Evolutionary conservation across 192 early-diverging fungal genomes (phyloP), one percentile per base, ranked within the genome.

Genomic region (Oehlia diaphana): DNA sequence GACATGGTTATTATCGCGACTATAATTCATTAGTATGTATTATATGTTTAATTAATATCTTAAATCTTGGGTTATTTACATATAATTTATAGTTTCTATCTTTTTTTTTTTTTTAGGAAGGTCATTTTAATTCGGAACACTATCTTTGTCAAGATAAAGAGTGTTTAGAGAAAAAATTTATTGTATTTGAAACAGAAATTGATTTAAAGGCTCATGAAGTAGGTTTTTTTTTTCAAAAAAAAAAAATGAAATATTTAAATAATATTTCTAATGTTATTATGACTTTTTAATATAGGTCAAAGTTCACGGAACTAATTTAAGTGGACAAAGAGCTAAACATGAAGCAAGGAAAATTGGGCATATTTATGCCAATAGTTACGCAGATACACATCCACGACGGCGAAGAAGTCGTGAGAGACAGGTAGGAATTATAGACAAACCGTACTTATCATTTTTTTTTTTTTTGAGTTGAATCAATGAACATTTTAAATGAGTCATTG

Each of bases 81-180:
- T 31, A 37, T 37, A 37, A 37, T 37, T 37, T 3, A 49, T 62
- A 26, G 7, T 63, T 33, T 37, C 23, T 71, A 64, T 13, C 72
- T n/a, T 23, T 61, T 62, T 8, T 71, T 49, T 72, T 61, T 62
- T 8, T 71, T 49, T 72, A 90, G 89, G 89, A 86, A 66, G 74
- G 90, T 16, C 97, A 99, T 86, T 96, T 97, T 75, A 83, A 88
- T 72, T 80, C 82, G 50, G 93, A 95, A 19, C 97, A 99, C 77
- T 93, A 89, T 82, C 82, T 92, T 21, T 99, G 97, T 84, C 82
- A 84, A 74, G 86, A 97, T 33, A 87, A 88, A 10, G 88, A 92
- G 47, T 99, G 97, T 81, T 79, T 96, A 58, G 96, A 96, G 62
- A 91, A 93, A 80, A 99, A 98, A 88, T 98, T 99, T 90, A 91